Percentiles rank a stretch among this genome's conserved stretches.
Evolutionary conservation across 2,329 filamentous ascomycete genomes (phyloP).

Genomic region (Conoideocrella luteorostrata): DNA sequence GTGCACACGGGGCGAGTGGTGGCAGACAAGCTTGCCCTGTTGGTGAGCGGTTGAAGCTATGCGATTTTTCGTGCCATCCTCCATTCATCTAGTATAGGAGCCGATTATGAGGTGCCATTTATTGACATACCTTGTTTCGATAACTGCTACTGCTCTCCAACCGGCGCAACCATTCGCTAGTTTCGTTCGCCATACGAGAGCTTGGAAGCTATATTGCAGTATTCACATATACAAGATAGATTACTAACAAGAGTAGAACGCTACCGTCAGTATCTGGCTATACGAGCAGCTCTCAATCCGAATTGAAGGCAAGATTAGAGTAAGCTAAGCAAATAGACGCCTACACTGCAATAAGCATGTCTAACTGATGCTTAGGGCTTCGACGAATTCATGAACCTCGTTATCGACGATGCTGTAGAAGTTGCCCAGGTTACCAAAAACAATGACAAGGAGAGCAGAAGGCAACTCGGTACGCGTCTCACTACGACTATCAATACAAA

Average conservation of each 20-base stretch:
- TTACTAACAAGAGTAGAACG: constrained; percentile 45
- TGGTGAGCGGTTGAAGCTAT: too few species aligned
- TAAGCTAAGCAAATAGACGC: constrained; percentile 34
- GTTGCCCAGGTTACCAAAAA: constrained; percentile 80
- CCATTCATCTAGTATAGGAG: too few species aligned
- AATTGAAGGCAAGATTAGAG: constrained; percentile 94
- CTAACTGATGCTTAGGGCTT: constrained; percentile 60
- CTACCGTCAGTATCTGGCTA: constrained; percentile 89
- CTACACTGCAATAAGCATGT: background rate
- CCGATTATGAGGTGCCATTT: too few species aligned
- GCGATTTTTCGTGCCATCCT: too few species aligned
- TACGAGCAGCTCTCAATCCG: constrained; percentile 92
- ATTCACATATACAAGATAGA: constrained; percentile 13
- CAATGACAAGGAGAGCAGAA: constrained; percentile 67
- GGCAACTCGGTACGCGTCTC: constrained; percentile 61
- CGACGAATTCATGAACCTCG: constrained; percentile 99
- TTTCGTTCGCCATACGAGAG: too few species aligned
- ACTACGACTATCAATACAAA: background rate
- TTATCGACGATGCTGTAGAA: constrained; percentile 91
- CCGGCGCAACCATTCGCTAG: too few species aligned
- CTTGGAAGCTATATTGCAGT: too few species aligned
- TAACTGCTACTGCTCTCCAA: too few species aligned
- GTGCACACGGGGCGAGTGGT: too few species aligned
- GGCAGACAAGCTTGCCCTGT: too few species aligned
- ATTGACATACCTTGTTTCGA: too few species aligned